Base-by-base conservation (phyloP, 345 rosid genomes). In the Dovyalis caffra region DNA sequence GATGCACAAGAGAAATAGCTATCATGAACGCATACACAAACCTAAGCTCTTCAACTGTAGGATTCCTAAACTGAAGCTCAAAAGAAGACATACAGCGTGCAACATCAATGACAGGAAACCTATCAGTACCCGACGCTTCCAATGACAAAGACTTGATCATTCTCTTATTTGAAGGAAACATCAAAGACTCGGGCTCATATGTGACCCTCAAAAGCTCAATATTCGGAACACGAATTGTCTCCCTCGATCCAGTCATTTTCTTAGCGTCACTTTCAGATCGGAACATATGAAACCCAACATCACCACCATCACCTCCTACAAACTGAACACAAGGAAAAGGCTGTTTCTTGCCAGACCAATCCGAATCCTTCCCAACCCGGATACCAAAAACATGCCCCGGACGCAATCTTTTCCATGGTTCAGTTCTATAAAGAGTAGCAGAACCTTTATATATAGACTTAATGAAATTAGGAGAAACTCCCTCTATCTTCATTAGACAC, bases 231-330 rank as follows among this genome's bases (percentile, higher is more conserved):
- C 76, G 78, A 74, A 79, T 74, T 4, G 88, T 85, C 84, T 86
- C 93, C 74, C 87, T 79, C 6, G 88, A 83, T 43, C 87, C 90
- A 11, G 83, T 82, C 90, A 88, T 88, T 64, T 77, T 86, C 84
- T 82, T 75, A 67, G 89, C 90, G 77, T 83, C 87, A 80, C 58
- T 78, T 70, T 77, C 86, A 23, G 88, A 82, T 67, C 85, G 77
- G 71, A 85, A 90, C 86, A 90, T 79, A 58, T 87, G 76, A 45
- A 87, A 72, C 64, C 90, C 87, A 60, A 90, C 79, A 72, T 90
- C 91, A 51, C 95, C 93, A 74, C 93, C 90, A 82, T 89, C 89
- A 1, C 89, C 95, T 60, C 93, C 93, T 32, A 86, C 83, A 80
- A 90, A 87, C 81, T 89, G 93, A 61, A 78, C 86, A 75, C 91